Evolutionary conservation across 1,284 basidiomycete species (phyloP), one percentile per base, ranked within the genome.

Genomic region (Cryptococcus amylolentus): DNA sequence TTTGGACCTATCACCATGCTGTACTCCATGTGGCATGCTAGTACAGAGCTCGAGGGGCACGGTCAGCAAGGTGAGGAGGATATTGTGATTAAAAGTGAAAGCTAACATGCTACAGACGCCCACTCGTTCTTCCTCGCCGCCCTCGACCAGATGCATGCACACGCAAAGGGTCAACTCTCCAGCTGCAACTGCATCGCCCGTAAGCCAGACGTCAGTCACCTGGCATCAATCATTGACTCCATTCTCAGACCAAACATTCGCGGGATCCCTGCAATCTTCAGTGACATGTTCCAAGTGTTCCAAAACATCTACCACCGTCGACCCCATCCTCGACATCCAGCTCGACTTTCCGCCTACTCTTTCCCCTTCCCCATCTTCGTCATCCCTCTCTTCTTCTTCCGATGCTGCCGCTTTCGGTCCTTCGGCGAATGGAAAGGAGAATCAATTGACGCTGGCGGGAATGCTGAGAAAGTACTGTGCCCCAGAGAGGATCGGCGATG

Each of bases 241-340:
- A 18, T 5, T 38, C 41, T 26, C 50, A 77, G 76, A 98, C 72
- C 86, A 86, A 23, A 91, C 91, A 0, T 98, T 98, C 70, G 85
- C 87, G 0, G 94, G 94, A 0, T 83, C 86, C 52, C 77, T 97
- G 4, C 89, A 94, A 65, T 94, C 90, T 62, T 88, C 95, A 51
- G 89, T 97, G 26, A 88, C 84, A 40, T 98, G 94, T 69, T 88
- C 88, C 49, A 80, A 86, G 13, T 84, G 83, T 59, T 83, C 85
- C 2, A 87, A 85, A 56, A 82, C 85, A 4, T 93, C 86, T 5
- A 86, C 83, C 23, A 92, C 91, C 0, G 79, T 87, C 40, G 94
- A 98, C 67, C 91, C 91, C 1, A 89, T 94, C 80, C 81, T 97
- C 26, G 95, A 98, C 67, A 82, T 98, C 62, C 94, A 89, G 67